A percentile compares a stretch with the other conserved stretches of the same genome.
Evolutionary conservation across 2,329 filamentous ascomycete genomes (phyloP).

Genomic region (Aspergillus brunneoviolaceus): DNA sequence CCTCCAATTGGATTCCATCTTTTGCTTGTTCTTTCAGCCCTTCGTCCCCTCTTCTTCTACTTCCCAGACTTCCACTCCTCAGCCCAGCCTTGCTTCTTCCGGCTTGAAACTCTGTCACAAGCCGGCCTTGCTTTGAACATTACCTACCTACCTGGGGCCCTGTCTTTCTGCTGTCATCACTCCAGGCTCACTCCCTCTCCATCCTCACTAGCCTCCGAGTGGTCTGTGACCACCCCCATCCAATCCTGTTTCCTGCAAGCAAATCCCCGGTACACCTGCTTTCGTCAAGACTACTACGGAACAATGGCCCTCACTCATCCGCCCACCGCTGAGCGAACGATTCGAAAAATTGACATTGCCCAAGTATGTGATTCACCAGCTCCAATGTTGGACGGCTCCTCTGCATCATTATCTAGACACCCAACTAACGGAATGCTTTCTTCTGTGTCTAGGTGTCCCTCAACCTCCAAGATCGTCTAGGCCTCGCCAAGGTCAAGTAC

Average conservation of each 20-base stretch:
- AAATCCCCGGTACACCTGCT: conserved; percentile 19
- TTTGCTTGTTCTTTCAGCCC: conserved; percentile 15
- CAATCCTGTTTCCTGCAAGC: background rate
- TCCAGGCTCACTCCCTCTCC: background rate
- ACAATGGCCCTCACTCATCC: conserved; percentile 35
- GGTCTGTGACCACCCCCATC: conserved; percentile 1
- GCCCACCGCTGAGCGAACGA: conserved; percentile 37
- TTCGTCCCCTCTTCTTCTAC: conserved; percentile 8
- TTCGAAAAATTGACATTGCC: conserved; percentile 44
- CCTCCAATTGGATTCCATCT: conserved; percentile 17
- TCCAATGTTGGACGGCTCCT: background rate
- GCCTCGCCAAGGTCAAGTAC: conserved; percentile 94
- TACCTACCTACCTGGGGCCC: background rate
- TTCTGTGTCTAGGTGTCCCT: conserved; percentile 72
- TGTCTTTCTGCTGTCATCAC: background rate
- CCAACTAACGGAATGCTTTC: conserved; percentile 22
- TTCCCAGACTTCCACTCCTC: background rate
- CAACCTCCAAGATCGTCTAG: conserved; percentile 87
- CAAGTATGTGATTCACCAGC: conserved; percentile 32
- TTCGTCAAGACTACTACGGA: conserved; percentile 14
- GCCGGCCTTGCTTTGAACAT: background rate
- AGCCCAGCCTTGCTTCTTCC: background rate
- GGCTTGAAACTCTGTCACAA: background rate
- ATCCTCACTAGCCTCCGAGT: background rate
- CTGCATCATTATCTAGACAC: background rate